A percentile compares a stretch with the other conserved stretches of the same genome.
Evolutionary conservation across 768 basidiomycete species (phyloP).

Genomic region (Lentinula boryana): DNA sequence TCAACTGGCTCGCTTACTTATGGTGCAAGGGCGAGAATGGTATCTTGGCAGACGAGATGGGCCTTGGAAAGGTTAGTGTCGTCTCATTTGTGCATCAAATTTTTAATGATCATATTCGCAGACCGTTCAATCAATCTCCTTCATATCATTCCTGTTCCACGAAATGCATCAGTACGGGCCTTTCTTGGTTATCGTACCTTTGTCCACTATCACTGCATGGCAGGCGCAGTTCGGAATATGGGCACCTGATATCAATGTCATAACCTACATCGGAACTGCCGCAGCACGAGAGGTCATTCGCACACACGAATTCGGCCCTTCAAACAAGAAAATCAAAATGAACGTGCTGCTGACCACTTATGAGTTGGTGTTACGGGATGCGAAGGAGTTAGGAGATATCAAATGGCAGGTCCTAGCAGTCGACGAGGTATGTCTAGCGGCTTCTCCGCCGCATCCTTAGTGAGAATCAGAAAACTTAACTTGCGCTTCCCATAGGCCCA

Average conservation of each 20-base stretch:
- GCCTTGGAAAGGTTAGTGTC: constrained; percentile 78
- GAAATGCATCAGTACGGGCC: constrained; percentile 91
- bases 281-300: constrained; percentile 87
- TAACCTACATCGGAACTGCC: constrained; percentile 92
- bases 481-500: constrained; percentile 57
- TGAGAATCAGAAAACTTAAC: neutral
- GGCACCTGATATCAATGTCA: constrained; percentile 96
- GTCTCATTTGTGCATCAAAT: neutral
- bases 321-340: constrained; percentile 90
- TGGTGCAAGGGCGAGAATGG: constrained; percentile 96
- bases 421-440: constrained; percentile 65
- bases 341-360: constrained; percentile 97
- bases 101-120: constrained; percentile 21
- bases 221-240: constrained; percentile 90
- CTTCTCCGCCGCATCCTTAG: neutral
- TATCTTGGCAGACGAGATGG: constrained; percentile 99
- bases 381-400: constrained; percentile 83
- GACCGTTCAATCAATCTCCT: constrained; percentile 95
- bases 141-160: constrained; percentile 93
- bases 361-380: constrained; percentile 88
- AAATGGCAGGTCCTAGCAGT: constrained; percentile 98
- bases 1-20: constrained; percentile 98
- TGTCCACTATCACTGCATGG: constrained; percentile 98
- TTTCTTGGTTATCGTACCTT: constrained; percentile 94
- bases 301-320: constrained; percentile 83